Base-by-base conservation (phyloP, 2,329 filamentous ascomycete genomes). In the Penicillium sp. region DNA sequence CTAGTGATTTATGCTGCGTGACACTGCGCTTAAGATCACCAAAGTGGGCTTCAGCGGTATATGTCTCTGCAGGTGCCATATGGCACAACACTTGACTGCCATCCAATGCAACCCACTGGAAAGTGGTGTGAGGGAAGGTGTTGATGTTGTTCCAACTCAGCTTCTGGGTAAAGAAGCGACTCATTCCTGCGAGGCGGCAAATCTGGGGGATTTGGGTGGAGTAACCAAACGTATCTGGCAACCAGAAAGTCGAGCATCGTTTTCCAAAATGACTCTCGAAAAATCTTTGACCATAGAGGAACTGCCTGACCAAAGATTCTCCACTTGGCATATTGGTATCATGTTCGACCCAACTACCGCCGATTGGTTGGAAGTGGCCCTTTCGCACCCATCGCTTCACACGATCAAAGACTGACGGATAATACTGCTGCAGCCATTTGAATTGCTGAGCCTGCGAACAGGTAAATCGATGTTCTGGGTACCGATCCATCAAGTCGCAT, bases 121-220 rank as follows among this genome's bases (percentile, higher is more conserved):
- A 99, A 0, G 94, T 97, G 6, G 94, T 97, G 71, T 97, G 94
- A 0, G 94, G 94, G 77, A 97, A 99, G 69, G 89, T 96, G 78
- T 97, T 97, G 82, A 97, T 97, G 73, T 97, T 97, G 79, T 97
- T 97, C 94, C 94, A 99, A 79, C 93, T 97, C 56, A 99, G 81
- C 78, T 99, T 99, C 75, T 99, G 94, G 0, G 94, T 99, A 68
- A 99, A 89, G 80, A 99, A 99, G 31, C 93, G 86, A 55, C 85
- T 89, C 94, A 99, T 97, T 20, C 92, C 93, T n/a, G 94, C 89
- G 26, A 97, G 79, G 3, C 93, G 89, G 71, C 92, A 97, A 41
- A 99, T 80, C 70, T 99, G 94, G 12, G 94, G 94, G 41, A 99
- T 83, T 74, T 99, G 94, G 48, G 89, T 89, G 0, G 92, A 97